Percentiles rank a stretch among this genome's conserved stretches.
Evolutionary conservation across 306 rosid species (phyloP).

Genomic region (Trifolium fragiferum): DNA sequence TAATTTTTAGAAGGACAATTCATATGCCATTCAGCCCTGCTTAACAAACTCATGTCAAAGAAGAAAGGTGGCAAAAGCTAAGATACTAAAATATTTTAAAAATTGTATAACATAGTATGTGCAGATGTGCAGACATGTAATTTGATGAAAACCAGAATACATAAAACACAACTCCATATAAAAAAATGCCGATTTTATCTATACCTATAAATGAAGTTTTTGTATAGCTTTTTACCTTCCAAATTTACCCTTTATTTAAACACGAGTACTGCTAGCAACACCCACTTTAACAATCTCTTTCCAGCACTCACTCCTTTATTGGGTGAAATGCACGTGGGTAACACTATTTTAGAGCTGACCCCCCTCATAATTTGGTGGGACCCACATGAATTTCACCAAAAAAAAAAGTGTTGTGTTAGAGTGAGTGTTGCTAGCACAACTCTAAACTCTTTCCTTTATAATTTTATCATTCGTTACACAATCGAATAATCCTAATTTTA

Average conservation of each 20-base stretch:
- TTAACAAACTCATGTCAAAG: conserved; percentile 34
- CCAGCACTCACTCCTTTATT: background rate
- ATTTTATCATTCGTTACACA: background rate
- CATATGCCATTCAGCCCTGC: conserved; percentile 7
- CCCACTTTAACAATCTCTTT: background rate
- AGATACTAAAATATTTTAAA: conserved; percentile 3
- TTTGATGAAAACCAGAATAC: conserved; percentile 1
- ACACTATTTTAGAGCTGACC: background rate
- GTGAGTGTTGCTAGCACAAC: background rate
- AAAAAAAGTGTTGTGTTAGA: background rate
- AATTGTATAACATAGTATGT: background rate
- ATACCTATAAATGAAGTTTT: background rate
- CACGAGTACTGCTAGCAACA: background rate
- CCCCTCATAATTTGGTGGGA: background rate
- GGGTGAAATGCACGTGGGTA: background rate
- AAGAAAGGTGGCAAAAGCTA: conserved; percentile 10
- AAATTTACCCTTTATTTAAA: background rate
- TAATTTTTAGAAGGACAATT: conserved; percentile 16
- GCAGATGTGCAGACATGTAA: conserved; percentile 6
- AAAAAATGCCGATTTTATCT: conserved; percentile 10
- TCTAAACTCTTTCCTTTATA: background rate
- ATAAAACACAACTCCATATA: conserved; percentile 17
- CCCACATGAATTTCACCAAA: background rate
- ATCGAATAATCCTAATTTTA: background rate
- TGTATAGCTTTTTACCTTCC: background rate